Evolutionary conservation across 768 basidiomycete species (phyloP).

Genomic region (Leccinum subgranulosum): DNA sequence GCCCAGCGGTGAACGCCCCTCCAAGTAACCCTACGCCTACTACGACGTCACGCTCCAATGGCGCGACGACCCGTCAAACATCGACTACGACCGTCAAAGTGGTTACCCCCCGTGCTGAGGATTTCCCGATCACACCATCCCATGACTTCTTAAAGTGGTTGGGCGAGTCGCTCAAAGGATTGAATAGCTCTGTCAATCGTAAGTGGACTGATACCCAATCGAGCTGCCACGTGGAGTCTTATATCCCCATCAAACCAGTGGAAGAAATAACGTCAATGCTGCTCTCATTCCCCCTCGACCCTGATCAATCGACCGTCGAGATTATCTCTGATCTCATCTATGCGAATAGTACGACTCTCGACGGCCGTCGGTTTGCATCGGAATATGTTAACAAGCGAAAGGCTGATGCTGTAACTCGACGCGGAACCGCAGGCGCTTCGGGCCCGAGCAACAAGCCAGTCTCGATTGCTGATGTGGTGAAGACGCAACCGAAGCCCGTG

Average conservation of each 20-base stretch:
- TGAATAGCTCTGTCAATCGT: conserved; percentile 57
- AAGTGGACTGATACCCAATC: conserved; percentile 19
- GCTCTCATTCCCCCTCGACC: conserved; percentile 89
- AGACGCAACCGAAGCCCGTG: conserved; percentile 74
- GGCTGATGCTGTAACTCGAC: conserved; percentile 62
- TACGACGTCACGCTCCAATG: conserved; percentile 37
- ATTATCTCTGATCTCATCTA: conserved; percentile 96
- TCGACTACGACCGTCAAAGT: conserved; percentile 33
- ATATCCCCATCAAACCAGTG: conserved; percentile 46
- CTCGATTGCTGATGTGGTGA: conserved; percentile 88
- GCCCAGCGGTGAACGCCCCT: conserved; percentile 34
- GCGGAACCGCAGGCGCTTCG: conserved; percentile 41
- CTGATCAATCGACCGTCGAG: conserved; percentile 76
- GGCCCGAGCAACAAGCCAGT: conserved; percentile 46
- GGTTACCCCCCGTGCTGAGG: conserved; percentile 48
- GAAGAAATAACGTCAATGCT: conserved; percentile 97
- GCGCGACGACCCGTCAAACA: conserved; percentile 36
- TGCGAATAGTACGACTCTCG: conserved; percentile 89
- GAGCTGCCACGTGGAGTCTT: conserved; percentile 10
- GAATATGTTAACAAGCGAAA: conserved; percentile 89
- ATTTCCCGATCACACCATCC: conserved; percentile 66
- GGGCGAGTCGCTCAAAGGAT: conserved; percentile 75
- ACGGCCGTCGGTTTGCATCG: conserved; percentile 91
- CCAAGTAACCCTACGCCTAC: conserved; percentile 27
- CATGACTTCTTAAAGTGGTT: conserved; percentile 94